Conservation (phyloP, 257 asterid species). For the Penstemon newberryi region DNA sequence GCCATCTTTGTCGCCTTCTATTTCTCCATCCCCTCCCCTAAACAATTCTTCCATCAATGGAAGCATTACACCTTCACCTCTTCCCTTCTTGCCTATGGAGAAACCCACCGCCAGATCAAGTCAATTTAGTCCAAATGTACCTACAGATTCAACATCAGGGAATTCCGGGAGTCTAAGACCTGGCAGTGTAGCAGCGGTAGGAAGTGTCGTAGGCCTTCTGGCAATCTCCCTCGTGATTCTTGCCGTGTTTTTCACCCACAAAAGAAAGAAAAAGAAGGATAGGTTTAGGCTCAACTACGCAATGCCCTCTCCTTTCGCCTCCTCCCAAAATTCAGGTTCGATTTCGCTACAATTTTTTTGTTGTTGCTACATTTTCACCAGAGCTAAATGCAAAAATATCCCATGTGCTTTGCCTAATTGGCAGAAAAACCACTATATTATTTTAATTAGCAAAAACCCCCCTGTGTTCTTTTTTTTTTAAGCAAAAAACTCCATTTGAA, state of each 20-base stretch:
- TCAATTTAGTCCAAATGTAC: slow-evolving; percentile 37
- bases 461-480: too few relatives aligned
- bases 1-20: slow-evolving; percentile 40
- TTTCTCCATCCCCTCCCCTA: slow-evolving; percentile 45
- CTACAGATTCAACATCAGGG: slow-evolving; percentile 39
- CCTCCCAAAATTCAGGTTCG: slow-evolving; percentile 87
- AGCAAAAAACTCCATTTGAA: too few relatives aligned
- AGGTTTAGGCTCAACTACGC: slow-evolving; percentile 42
- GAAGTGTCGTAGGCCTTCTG: slow-evolving; percentile 58
- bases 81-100: slow-evolving; percentile 44
- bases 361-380: too few relatives aligned
- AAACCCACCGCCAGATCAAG: slow-evolving; percentile 72
- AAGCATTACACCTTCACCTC: slow-evolving; percentile 35
- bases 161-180: slow-evolving; percentile 41
- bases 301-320: slow-evolving; percentile 69
- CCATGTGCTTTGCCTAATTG: too few relatives aligned
- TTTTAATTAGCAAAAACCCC: too few relatives aligned
- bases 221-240: slow-evolving; percentile 59
- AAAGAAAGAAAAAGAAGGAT: slow-evolving; percentile 56
- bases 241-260: slow-evolving; percentile 60
- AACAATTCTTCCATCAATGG: slow-evolving; percentile 36
- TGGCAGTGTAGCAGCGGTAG: slow-evolving; percentile 56
- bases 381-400: too few relatives aligned
- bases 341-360: background rate
- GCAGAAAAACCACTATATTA: too few relatives aligned